A percentile compares a stretch with the other conserved stretches of the same genome.
Evolutionary conservation across 768 basidiomycete species (phyloP).

Genomic region (Terana coerulea): DNA sequence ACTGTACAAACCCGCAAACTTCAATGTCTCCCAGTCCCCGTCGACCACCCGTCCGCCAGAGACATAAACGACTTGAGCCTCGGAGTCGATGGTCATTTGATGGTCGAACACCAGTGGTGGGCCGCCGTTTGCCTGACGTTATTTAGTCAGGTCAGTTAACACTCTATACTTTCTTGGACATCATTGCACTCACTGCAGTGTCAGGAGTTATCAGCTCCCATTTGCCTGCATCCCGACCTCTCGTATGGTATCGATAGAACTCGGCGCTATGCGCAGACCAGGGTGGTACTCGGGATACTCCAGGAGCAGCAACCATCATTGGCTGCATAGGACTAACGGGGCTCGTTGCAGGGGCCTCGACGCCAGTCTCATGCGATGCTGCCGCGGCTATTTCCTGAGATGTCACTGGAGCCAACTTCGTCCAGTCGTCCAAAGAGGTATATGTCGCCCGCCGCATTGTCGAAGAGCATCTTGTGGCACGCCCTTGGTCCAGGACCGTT

Average conservation of each 20-base stretch:
- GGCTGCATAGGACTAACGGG: constrained; percentile 1
- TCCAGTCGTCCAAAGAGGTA: constrained; percentile 70
- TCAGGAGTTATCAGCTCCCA: constrained; percentile 73
- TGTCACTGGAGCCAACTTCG: constrained; percentile 41
- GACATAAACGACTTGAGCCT: constrained; percentile 67
- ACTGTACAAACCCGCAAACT: constrained; percentile 71
- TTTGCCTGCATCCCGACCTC: constrained; percentile 55
- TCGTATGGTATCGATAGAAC: constrained; percentile 73
- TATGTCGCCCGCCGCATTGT: constrained; percentile 62
- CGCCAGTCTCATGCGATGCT: neutral
- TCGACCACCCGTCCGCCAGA: constrained; percentile 75
- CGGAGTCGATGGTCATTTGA: constrained; percentile 75
- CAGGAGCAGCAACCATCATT: neutral
- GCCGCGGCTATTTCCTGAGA: neutral
- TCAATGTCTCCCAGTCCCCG: constrained; percentile 53
- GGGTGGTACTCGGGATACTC: neutral
- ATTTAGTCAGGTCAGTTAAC: neutral
- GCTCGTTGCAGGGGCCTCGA: neutral
- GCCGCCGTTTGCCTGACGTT: constrained; percentile 60
- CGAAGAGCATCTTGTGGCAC: constrained; percentile 83
- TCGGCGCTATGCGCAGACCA: constrained; percentile 49
- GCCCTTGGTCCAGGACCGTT: constrained; percentile 70
- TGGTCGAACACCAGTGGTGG: constrained; percentile 78
- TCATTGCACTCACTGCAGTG: constrained; percentile 48
- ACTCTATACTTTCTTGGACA: neutral